phyloP scores from a whole-genome alignment of 129 eudicot genomes.

The Silybum marianum region DNA sequence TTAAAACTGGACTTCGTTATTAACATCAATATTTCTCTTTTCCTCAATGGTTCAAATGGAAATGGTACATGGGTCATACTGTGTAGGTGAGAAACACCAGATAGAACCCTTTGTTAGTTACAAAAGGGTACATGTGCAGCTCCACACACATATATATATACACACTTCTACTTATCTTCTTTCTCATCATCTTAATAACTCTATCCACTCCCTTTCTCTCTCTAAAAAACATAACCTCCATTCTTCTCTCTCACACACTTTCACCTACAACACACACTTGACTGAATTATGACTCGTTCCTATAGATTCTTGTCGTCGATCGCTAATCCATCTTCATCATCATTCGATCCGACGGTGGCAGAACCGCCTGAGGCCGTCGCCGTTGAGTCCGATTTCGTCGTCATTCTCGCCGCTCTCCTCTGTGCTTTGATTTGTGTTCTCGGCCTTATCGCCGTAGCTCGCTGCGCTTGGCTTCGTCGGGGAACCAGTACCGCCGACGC shows the following conservation, averaged over 20 bases:
- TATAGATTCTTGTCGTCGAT: conserved; percentile 30
- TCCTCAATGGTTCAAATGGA: not conserved
- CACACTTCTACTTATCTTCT: not conserved
- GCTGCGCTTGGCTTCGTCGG: conserved; percentile 74
- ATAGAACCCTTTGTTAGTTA: conserved; percentile 17
- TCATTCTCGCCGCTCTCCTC: conserved; percentile 71
- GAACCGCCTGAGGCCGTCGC: conserved; percentile 49
- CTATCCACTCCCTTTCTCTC: conserved; percentile 3
- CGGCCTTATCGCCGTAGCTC: conserved; percentile 67
- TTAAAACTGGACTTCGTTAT: too few relatives aligned
- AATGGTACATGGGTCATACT: not conserved
- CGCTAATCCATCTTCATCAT: conserved; percentile 29
- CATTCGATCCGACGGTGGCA: conserved; percentile 28
- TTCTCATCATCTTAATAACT: not conserved
- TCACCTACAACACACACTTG: not conserved
- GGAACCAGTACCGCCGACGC: conserved; percentile 2
- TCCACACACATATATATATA: conserved; percentile 12
- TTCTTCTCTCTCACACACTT: not conserved
- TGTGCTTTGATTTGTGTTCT: conserved; percentile 68
- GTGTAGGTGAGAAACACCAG: not conserved
- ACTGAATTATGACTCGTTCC: conserved; percentile 39
- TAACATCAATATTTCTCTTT: too few relatives aligned
- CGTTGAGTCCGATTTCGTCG: conserved; percentile 65
- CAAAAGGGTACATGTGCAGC: not conserved
- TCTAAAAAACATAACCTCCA: not conserved